Evolutionary conservation across 2,329 filamentous ascomycete species (phyloP), one percentile per base, ranked within the genome.

Genomic region (Xylariaceae sp.): DNA sequence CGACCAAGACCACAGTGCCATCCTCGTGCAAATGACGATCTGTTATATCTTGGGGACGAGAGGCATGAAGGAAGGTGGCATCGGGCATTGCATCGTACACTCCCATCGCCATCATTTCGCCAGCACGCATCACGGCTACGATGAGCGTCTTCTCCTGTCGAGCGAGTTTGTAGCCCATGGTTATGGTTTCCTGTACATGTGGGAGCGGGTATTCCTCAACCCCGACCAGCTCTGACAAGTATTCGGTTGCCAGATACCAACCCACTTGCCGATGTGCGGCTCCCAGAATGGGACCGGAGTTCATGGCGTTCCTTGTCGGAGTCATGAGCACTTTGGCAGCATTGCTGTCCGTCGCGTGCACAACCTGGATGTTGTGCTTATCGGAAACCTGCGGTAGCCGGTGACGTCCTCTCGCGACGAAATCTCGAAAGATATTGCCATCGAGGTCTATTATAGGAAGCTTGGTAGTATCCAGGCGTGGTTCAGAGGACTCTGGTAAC

Each of bases 41-140:
- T 28, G 53, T 53, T 24, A 80, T 42, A 22, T 78, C 65, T 0
- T 48, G 32, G 0, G 63, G 52, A 3, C 30, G 17, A 9, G 40
- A 22, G 12, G 44, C 45, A 24, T 50, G 44, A 2, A 44, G 5
- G 18, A 49, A 46, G 19, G 29, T 36, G 29, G 50, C 47, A 77
- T 36, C 37, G 0, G 68, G 68, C 5, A 81, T 67, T 0, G 58
- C 68, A 0, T 74, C 61, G 42, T 53, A 72, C 29, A 82, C 59
- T 0, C 75, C 75, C 2, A 67, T 50, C 0, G 77, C 77, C 69
- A 82, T 75, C 1, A 75, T 63, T 40, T 79, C 74, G 7, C 75
- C 76, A 2, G 70, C 74, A 7, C 74, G 70, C 75, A 81, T 80
- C n/a, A 80, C 40, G 0, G 75, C 61, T 1, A 80, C 55, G 29